Base-by-base conservation (phyloP, 176 grass and related monocot species). In the Ampelocalamus luodianensis region DNA sequence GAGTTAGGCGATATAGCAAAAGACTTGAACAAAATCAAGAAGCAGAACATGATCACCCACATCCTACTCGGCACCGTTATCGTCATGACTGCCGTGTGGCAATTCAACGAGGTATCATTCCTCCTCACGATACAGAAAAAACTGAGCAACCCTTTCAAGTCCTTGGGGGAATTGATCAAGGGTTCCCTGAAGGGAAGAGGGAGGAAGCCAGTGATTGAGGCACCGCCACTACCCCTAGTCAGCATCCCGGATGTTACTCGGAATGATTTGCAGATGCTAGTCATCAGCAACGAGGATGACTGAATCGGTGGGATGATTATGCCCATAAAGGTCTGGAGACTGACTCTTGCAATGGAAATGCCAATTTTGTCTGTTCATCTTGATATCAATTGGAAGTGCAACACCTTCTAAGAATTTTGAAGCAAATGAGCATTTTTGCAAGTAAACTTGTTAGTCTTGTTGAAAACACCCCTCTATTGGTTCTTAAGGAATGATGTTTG, bases 31-130 rank as follows among this genome's bases (percentile, higher is more conserved):
- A 87, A 74, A 14, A 90, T 87, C 85, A 90, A 87, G 85, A 61
- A 80, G 75, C 89, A 90, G 89, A 90, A 90, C 89, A 74, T 10
- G 85, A 68, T 90, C 49, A 90, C 89, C 16, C 89, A 87, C 89
- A 39, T 87, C n/a, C 85, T 90, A 8, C 85, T 90, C 40, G 85
- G 85, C n/a, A 24, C 75, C 1, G 69, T 87, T 42, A 87, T 90
- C 10, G 68, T 90, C 13, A 32, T 90, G 80, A 87, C 85, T 1
- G 89, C 85, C 11, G 80, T 68, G 80, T 87, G 85, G 89, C 89
- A 90, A 54, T 78, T 90, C 46, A 87, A 83, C 50, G 75, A 87
- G 84, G 80, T 90, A 61, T 90, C 80, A 1, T 87, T 90, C 75
- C 85, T 90, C 39, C 85, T 90, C 12, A 72, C 68, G 16, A 42